Evolutionary conservation across 2,329 filamentous ascomycete genomes (phyloP).

Genomic region (Hymenoscyphus albidus): DNA sequence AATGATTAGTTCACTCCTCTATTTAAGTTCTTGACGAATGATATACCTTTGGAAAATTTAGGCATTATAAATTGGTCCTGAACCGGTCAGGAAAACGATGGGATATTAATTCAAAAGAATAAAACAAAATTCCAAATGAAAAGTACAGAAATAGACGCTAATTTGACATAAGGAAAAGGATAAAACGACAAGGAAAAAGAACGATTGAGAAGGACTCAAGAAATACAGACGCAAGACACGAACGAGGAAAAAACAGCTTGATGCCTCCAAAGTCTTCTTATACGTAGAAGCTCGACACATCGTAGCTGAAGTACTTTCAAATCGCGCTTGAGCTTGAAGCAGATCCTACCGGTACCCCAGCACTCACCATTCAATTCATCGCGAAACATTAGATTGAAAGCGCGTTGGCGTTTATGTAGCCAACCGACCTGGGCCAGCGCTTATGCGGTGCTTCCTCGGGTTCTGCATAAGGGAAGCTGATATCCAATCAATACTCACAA

Average conservation of each 20-base stretch:
- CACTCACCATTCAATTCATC: not conserved
- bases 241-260: not conserved
- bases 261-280: not conserved
- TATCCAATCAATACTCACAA: not conserved
- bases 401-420: slow-evolving; percentile 1
- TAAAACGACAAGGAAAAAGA: not conserved
- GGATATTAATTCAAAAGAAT: not conserved
- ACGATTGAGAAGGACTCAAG: not conserved
- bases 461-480: not conserved
- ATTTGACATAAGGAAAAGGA: not conserved
- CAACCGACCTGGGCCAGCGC: not conserved
- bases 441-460: not conserved
- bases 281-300: not conserved
- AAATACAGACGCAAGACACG: not conserved
- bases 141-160: not conserved
- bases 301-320: not conserved
- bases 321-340: slow-evolving; percentile 1
- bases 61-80: not conserved
- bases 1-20: not conserved
- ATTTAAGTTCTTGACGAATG: not conserved
- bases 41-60: slow-evolving; percentile 1
- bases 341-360: not conserved
- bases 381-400: not conserved
- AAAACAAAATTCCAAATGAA: not conserved
- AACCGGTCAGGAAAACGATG: not conserved